A percentile compares a stretch with the other conserved stretches of the same genome.
Conservation (phyloP, 1,139 yeast genomes). For the Nadsonia commutata region DNA sequence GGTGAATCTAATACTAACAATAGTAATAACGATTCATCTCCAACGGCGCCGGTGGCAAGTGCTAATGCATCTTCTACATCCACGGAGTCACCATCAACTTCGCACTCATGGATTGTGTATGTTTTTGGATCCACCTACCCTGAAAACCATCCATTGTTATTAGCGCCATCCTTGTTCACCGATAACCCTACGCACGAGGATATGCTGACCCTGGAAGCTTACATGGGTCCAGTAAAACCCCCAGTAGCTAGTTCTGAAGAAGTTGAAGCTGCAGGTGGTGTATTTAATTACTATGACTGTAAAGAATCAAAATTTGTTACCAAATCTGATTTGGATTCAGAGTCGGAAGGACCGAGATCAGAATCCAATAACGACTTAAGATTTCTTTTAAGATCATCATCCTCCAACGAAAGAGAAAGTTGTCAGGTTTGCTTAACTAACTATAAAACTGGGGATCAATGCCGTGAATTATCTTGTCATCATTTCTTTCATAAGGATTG, state of each 20-base stretch:
- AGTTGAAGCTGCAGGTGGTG: constrained; percentile 27
- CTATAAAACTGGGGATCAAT: constrained; percentile 30
- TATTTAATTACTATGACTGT: background rate
- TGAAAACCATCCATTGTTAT: constrained; percentile 31
- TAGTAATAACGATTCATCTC: too few species aligned
- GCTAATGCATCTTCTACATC: too few species aligned
- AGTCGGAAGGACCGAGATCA: too few species aligned
- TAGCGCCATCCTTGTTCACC: constrained; percentile 32
- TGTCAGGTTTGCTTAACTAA: constrained; percentile 40
- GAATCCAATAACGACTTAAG: too few species aligned
- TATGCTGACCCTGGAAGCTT: constrained; percentile 28
- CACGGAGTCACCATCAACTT: too few species aligned
- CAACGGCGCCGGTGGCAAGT: too few species aligned
- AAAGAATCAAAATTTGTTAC: too few species aligned
- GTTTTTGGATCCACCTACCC: constrained; percentile 37
- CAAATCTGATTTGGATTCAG: too few species aligned
- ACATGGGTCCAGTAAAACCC: constrained; percentile 29
- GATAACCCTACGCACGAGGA: constrained; percentile 38
- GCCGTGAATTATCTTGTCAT: constrained; percentile 32
- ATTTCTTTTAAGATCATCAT: constrained; percentile 13
- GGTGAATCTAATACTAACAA: too few species aligned
- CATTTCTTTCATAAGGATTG: constrained; percentile 40
- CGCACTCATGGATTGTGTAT: constrained; percentile 23
- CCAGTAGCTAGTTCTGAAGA: constrained; percentile 22
- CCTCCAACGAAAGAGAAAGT: constrained; percentile 3